A percentile compares a stretch with the other conserved stretches of the same genome.
phyloP scores from a whole-genome alignment of 1,284 basidiomycete genomes.

The Pascua guehoae region DNA sequence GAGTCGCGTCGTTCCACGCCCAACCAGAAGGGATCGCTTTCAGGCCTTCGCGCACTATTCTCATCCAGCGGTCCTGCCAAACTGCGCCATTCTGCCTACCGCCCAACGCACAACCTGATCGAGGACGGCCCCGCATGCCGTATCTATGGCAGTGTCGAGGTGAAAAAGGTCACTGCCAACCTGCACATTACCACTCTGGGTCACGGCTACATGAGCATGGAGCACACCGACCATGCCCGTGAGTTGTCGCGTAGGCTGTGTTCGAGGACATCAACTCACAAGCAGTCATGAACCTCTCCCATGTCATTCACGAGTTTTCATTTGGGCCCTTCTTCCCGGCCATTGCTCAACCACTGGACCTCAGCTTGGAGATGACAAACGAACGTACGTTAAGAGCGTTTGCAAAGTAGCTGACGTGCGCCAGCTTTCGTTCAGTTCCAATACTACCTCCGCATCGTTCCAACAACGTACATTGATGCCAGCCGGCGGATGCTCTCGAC shows the following conservation, averaged over 20 bases:
- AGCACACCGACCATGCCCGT: slow-evolving; percentile 84
- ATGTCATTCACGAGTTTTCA: slow-evolving; percentile 93
- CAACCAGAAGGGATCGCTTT: slow-evolving; percentile 36
- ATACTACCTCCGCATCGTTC: slow-evolving; percentile 92
- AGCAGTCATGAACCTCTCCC: slow-evolving; percentile 90
- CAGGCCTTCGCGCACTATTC: slow-evolving; percentile 40
- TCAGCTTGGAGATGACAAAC: slow-evolving; percentile 76
- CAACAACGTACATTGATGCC: slow-evolving; percentile 83
- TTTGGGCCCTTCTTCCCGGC: slow-evolving; percentile 96
- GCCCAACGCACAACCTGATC: slow-evolving; percentile 67
- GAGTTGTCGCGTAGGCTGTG: slow-evolving; percentile 20
- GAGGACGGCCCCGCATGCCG: slow-evolving; percentile 70
- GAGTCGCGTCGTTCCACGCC: slow-evolving; percentile 37
- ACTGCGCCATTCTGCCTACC: slow-evolving; percentile 57
- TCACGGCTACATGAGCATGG: slow-evolving; percentile 82
- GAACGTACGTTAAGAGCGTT: slow-evolving; percentile 60
- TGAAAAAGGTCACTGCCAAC: slow-evolving; percentile 91
- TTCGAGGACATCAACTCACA: neutral
- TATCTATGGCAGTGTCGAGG: slow-evolving; percentile 75
- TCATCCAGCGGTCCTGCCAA: slow-evolving; percentile 61
- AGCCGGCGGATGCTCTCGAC: slow-evolving; percentile 62
- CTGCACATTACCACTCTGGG: slow-evolving; percentile 87
- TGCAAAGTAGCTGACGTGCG: neutral
- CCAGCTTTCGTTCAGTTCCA: slow-evolving; percentile 91
- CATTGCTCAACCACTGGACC: slow-evolving; percentile 89